phyloP scores from a whole-genome alignment of 805 yeast genomes.

The Clavispora vitiphila region DNA sequence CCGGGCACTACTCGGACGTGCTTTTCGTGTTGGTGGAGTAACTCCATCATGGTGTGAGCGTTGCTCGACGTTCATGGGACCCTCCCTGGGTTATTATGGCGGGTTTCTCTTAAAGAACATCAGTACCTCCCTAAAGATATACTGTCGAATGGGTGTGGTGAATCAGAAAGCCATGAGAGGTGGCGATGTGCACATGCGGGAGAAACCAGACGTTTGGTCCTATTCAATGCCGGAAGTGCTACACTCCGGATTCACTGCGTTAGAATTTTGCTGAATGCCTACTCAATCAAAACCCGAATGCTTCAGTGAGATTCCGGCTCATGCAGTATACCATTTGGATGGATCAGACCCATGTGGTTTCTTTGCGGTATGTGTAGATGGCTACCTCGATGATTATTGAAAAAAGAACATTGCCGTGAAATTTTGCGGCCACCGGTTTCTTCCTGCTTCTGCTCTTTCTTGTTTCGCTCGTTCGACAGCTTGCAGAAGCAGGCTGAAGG shows the following conservation, averaged over 20 bases:
- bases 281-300: conserved; percentile 1
- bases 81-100: background rate
- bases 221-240: background rate
- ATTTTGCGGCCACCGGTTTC: background rate
- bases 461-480: background rate
- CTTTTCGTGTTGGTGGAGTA: background rate
- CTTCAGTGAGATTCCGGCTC: conserved; percentile 8
- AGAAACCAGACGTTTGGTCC: background rate
- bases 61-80: background rate
- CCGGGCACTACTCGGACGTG: background rate
- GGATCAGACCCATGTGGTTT: background rate
- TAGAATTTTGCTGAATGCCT: background rate
- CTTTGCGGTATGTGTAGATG: background rate
- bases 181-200: background rate
- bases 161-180: background rate
- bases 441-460: background rate
- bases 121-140: conserved; percentile 14
- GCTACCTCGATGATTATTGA: background rate
- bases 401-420: background rate
- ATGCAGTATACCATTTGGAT: background rate
- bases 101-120: background rate
- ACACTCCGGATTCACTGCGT: background rate
- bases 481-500: background rate
- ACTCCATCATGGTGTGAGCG: background rate
- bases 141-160: background rate